Conservation (phyloP, 768 basidiomycete genomes). For the Coprinopsis cinerea region DNA sequence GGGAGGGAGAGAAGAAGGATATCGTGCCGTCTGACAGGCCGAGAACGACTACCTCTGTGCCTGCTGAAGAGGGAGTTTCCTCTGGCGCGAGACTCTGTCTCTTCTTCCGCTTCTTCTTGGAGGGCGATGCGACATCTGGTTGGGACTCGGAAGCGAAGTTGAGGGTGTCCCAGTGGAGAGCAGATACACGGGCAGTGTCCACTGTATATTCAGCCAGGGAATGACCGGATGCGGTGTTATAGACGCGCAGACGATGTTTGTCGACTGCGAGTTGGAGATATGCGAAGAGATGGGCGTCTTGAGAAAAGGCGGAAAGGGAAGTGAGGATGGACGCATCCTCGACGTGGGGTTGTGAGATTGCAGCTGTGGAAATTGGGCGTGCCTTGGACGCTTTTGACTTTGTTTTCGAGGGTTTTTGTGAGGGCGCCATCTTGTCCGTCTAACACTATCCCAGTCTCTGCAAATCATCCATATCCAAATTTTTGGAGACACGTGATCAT, state of each 20-base stretch:
- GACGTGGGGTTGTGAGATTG: conserved; percentile 50
- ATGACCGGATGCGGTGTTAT: conserved; percentile 49
- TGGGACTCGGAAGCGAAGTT: conserved; percentile 20
- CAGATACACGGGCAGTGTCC: conserved; percentile 49
- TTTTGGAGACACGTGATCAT: conserved; percentile 7
- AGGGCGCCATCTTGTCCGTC: conserved; percentile 31
- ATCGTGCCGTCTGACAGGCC: conserved; percentile 60
- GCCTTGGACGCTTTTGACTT: conserved; percentile 47
- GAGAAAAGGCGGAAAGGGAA: conserved; percentile 54
- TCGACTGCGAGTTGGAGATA: conserved; percentile 61
- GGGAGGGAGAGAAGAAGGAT: conserved; percentile 54
- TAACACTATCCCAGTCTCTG: neutral
- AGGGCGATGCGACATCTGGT: conserved; percentile 28
- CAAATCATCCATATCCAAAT: conserved; percentile 4
- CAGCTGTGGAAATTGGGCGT: conserved; percentile 47
- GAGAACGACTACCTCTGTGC: conserved; percentile 42
- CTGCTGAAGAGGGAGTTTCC: conserved; percentile 20
- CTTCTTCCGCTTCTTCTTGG: conserved; percentile 54
- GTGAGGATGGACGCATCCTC: conserved; percentile 39
- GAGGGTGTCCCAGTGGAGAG: conserved; percentile 46
- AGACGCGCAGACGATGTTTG: conserved; percentile 65
- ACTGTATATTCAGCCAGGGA: conserved; percentile 53
- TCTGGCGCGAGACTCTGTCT: conserved; percentile 23
- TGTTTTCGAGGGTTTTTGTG: conserved; percentile 49
- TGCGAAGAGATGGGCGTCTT: conserved; percentile 49